Evolutionary conservation across 75 land plant species (phyloP).

Genomic region (Pinus taeda): DNA sequence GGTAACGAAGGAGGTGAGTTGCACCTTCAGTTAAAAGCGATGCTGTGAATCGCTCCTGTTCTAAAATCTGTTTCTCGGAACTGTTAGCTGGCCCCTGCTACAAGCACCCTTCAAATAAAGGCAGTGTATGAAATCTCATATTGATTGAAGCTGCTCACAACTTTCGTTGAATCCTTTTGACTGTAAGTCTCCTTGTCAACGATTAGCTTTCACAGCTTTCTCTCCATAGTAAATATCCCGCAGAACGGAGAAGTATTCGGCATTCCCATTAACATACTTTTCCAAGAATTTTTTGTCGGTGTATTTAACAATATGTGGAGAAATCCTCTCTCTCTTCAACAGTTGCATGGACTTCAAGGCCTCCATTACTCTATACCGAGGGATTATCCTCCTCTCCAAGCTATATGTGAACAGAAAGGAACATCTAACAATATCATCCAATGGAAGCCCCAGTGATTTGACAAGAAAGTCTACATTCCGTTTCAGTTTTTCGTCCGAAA

Average conservation of each 20-base stretch:
- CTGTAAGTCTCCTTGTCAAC: no score
- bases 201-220: no score
- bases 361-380: constrained; percentile 19
- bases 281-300: constrained; percentile 13
- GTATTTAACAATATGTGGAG: background rate
- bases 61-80: background rate
- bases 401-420: constrained; percentile 9
- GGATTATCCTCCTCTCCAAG: constrained; percentile 15
- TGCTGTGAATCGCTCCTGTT: background rate
- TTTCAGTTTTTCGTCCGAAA: constrained; percentile 15
- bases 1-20: background rate
- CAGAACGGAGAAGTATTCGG: no score
- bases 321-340: constrained; percentile 9
- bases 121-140: background rate
- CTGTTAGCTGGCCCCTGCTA: background rate
- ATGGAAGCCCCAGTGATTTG: background rate
- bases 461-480: constrained; percentile 17
- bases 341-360: constrained; percentile 17
- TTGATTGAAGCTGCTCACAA: background rate
- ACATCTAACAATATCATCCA: background rate
- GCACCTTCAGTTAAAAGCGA: background rate
- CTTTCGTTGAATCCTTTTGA: no score
- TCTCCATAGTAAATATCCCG: no score
- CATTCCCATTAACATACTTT: no score
- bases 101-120: background rate